Conservation (phyloP, 768 basidiomycete genomes). For the Lanmaoa rubissima region DNA sequence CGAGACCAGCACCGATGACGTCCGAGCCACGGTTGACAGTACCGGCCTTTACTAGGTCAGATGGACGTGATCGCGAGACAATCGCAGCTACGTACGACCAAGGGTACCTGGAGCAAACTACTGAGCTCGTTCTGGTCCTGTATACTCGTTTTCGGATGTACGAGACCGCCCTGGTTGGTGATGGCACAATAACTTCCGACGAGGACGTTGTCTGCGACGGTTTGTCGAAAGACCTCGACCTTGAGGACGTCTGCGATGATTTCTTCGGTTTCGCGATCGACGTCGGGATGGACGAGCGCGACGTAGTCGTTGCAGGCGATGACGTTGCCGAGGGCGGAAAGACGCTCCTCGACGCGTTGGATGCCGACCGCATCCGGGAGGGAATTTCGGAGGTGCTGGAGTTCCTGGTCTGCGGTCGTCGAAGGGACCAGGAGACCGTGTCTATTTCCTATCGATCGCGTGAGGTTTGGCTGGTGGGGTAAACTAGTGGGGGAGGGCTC, state of each 20-base stretch:
- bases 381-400: constrained; percentile 95
- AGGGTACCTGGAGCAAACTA: constrained; percentile 87
- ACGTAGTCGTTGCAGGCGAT: constrained; percentile 99
- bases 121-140: constrained; percentile 98
- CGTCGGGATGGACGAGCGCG: constrained; percentile 96
- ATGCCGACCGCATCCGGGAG: constrained; percentile 91
- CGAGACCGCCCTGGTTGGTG: constrained; percentile 95
- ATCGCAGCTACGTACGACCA: constrained; percentile 67
- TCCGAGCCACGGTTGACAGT: constrained; percentile 94
- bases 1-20: constrained; percentile 94
- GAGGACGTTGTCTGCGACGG: constrained; percentile 93
- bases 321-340: constrained; percentile 97
- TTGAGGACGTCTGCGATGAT: constrained; percentile 99
- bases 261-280: constrained; percentile 98
- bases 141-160: constrained; percentile 95
- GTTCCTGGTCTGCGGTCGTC: constrained; percentile 95
- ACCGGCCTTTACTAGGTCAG: constrained; percentile 37
- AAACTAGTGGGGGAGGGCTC: background rate
- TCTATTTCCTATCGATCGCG: constrained; percentile 66
- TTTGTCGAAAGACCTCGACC: constrained; percentile 98
- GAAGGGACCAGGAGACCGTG: constrained; percentile 96
- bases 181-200: constrained; percentile 96
- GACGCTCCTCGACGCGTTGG: constrained; percentile 94
- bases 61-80: background rate
- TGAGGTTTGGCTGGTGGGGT: background rate